These are phyloP conservation scores for Halteria grandinella DNA, from an alignment of 73 alveolate species.

Conservation along the genomic window DNA sequence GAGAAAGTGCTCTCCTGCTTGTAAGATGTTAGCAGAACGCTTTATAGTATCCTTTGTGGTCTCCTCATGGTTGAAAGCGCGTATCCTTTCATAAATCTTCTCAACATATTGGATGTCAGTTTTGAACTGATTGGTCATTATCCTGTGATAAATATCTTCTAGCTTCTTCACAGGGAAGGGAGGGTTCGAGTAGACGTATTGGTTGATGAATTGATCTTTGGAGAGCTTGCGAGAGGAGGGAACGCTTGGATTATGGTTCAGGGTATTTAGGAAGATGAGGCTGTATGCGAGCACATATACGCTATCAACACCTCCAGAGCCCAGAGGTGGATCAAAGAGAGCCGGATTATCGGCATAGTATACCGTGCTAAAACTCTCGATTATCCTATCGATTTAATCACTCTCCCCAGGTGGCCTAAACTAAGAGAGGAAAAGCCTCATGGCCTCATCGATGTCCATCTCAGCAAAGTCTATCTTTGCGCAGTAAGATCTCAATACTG, in stretches of 20 bases:
- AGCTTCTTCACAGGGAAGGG: slow-evolving; percentile 27
- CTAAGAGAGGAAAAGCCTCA: slow-evolving; percentile 64
- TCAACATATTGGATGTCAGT: slow-evolving; percentile 73
- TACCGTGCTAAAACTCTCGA: slow-evolving; percentile 60
- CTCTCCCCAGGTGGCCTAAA: slow-evolving; percentile 82
- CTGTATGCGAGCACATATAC: slow-evolving; percentile 74
- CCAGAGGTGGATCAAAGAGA: too few species aligned
- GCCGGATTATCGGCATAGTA: slow-evolving; percentile 69
- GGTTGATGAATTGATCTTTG: slow-evolving; percentile 60
- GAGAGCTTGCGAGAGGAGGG: slow-evolving; percentile 55
- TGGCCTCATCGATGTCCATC: slow-evolving; percentile 64
- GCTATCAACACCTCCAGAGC: slow-evolving; percentile 56
- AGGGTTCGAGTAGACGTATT: slow-evolving; percentile 35
- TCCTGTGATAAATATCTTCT: slow-evolving; percentile 65
- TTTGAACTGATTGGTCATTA: slow-evolving; percentile 60
- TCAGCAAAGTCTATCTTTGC: slow-evolving; percentile 57
- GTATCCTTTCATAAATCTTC: slow-evolving; percentile 70
- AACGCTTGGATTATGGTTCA: slow-evolving; percentile 67
- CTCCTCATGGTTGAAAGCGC: slow-evolving; percentile 38
- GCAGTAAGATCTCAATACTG: slow-evolving; percentile 63
- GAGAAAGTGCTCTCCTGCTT: slow-evolving; percentile 63
- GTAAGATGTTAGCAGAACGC: slow-evolving; percentile 22
- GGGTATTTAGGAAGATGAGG: slow-evolving; percentile 67
- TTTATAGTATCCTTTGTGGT: slow-evolving; percentile 38
- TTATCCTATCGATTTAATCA: slow-evolving; percentile 73